Conservation (phyloP, 371 early-diverging fungal genomes). For the Syncephalastrum sp. region DNA sequence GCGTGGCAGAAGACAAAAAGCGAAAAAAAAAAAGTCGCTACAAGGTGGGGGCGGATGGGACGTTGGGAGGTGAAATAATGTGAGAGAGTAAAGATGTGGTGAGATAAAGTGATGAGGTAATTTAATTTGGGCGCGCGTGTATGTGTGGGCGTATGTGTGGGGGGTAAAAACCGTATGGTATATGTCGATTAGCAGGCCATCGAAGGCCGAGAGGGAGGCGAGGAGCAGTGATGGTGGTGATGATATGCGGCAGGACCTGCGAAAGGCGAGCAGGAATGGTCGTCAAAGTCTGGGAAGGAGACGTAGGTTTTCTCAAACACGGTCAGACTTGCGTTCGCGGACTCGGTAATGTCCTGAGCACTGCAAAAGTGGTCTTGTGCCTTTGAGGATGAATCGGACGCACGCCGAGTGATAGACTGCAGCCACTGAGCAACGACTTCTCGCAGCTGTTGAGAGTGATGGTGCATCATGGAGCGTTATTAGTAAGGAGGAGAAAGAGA, state of each 20-base stretch:
- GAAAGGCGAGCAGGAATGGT: constrained; percentile 7
- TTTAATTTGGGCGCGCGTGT: no score
- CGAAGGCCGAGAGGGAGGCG: neutral
- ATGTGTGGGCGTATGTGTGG: no score
- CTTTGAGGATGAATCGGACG: constrained; percentile 5
- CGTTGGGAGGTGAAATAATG: no score
- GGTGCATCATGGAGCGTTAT: neutral
- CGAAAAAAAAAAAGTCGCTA: no score
- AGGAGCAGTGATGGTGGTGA: constrained; percentile 3
- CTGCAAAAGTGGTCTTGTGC: neutral
- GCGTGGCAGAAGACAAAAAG: no score
- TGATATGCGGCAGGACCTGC: neutral
- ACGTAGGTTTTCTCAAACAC: constrained; percentile 25
- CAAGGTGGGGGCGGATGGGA: no score
- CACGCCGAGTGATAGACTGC: constrained; percentile 6
- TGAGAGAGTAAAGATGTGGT: no score
- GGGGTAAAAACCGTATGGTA: no score
- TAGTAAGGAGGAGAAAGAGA: neutral
- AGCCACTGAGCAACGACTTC: constrained; percentile 3
- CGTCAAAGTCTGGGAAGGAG: constrained; percentile 21
- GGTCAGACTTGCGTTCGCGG: constrained; percentile 15
- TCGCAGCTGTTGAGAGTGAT: neutral
- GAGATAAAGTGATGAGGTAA: no score
- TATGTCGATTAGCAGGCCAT: constrained; percentile 3
- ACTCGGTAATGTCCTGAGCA: constrained; percentile 3